Conservation (phyloP, 2,329 filamentous ascomycete species). For the Aspergillus sp. region DNA sequence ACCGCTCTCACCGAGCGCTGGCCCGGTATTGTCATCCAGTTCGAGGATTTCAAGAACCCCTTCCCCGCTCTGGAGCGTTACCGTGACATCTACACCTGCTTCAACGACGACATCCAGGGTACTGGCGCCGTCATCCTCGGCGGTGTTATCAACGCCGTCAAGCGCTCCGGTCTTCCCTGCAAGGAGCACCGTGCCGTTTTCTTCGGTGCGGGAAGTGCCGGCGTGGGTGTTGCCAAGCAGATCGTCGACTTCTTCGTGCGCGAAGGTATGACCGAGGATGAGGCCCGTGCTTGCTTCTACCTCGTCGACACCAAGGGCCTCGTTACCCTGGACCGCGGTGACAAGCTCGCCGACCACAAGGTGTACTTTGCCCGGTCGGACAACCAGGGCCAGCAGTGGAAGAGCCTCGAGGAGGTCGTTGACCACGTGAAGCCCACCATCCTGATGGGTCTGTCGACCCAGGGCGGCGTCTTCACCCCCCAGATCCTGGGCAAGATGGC, state of each 20-base stretch:
- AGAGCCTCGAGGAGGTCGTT: constrained; percentile 83
- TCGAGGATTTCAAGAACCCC: constrained; percentile 97
- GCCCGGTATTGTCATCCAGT: constrained; percentile 79
- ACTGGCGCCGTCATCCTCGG: constrained; percentile 93
- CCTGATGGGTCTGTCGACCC: constrained; percentile 89
- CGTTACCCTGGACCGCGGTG: constrained; percentile 87
- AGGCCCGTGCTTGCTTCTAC: constrained; percentile 90
- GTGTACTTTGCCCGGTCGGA: constrained; percentile 66
- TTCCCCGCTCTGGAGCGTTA: constrained; percentile 93
- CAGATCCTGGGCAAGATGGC: constrained; percentile 69
- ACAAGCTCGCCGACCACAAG: constrained; percentile 88
- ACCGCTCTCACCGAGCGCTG: constrained; percentile 75
- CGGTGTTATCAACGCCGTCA: constrained; percentile 74
- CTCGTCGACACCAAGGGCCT: constrained; percentile 96
- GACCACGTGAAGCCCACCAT: constrained; percentile 95
- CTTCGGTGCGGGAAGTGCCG: constrained; percentile 91
- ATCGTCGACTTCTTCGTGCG: constrained; percentile 96
- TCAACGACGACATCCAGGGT: constrained; percentile 98
- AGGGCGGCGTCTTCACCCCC: constrained; percentile 91
- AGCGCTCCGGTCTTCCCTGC: constrained; percentile 78
- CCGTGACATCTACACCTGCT: constrained; percentile 84
- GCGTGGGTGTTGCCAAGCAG: constrained; percentile 96
- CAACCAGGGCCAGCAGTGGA: constrained; percentile 66
- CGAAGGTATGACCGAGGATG: constrained; percentile 82
- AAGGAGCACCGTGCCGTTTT: constrained; percentile 95